A percentile compares a stretch with the other conserved stretches of the same genome.
These are phyloP conservation scores for Irpex sp. DNA, from an alignment of 1,284 basidiomycete species.

Conservation along the genomic window DNA sequence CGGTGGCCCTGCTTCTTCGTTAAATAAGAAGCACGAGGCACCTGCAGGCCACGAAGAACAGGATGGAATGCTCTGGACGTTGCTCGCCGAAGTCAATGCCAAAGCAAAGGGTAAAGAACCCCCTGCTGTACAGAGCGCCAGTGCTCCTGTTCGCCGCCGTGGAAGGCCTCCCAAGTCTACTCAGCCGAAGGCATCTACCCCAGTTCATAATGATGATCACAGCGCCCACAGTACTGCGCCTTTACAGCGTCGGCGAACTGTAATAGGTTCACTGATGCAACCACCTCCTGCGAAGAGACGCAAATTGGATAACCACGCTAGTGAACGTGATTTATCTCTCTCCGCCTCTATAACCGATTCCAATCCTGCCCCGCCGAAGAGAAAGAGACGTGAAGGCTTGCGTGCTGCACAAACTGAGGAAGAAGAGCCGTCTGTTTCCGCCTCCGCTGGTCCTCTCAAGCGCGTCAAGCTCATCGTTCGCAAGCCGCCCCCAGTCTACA, in stretches of 20 bases:
- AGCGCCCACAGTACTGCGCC: not conserved
- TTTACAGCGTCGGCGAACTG: not conserved
- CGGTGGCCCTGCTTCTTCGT: conserved; percentile 7
- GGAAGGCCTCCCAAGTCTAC: not conserved
- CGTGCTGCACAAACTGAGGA: not conserved
- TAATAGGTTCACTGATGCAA: not conserved
- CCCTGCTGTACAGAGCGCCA: not conserved
- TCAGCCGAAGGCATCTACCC: not conserved
- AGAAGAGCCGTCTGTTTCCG: not conserved
- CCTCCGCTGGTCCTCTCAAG: conserved; percentile 33
- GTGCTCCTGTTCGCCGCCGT: conserved; percentile 2
- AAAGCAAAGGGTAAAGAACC: conserved; percentile 26
- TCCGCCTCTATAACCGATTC: not conserved
- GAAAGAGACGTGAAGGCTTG: not conserved
- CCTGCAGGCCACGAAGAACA: conserved; percentile 7
- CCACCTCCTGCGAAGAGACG: not conserved
- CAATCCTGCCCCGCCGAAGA: not conserved
- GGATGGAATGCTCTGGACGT: conserved; percentile 22
- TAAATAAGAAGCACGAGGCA: conserved; percentile 8
- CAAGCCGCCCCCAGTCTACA: conserved; percentile 52
- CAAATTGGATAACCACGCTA: not conserved
- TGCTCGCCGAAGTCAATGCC: conserved; percentile 16
- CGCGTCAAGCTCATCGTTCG: conserved; percentile 71
- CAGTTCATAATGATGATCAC: not conserved
- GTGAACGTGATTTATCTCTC: not conserved